Conservation (phyloP, 2,329 filamentous ascomycete genomes). For the Fusarium nygamai region DNA sequence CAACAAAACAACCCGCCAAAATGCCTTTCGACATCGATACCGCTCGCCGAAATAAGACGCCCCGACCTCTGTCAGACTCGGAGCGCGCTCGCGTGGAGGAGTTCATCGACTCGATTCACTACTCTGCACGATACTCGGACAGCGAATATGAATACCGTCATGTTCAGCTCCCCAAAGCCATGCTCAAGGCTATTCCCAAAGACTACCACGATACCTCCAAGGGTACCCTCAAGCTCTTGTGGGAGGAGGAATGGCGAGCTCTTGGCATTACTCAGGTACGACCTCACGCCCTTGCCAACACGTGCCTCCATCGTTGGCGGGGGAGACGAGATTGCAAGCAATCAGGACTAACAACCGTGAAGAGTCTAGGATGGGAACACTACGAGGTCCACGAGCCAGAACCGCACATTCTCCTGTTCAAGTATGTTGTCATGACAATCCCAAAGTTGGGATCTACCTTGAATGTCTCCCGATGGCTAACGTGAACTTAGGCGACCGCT, state of each 20-base stretch:
- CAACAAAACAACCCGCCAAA: constrained; percentile 11
- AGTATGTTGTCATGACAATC: constrained; percentile 70
- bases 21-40: constrained; percentile 73
- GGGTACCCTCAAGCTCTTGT: constrained; percentile 93
- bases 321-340: neutral
- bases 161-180: constrained; percentile 95
- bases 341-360: constrained; percentile 32
- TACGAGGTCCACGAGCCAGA: constrained; percentile 99
- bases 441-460: neutral
- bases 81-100: constrained; percentile 89
- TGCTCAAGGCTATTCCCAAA: constrained; percentile 96
- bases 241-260: constrained; percentile 98
- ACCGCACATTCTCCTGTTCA: constrained; percentile 98
- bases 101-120: constrained; percentile 93
- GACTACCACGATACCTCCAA: constrained; percentile 91
- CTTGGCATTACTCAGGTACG: constrained; percentile 95
- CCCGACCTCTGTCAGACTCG: constrained; percentile 79
- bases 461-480: neutral
- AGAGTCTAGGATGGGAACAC: constrained; percentile 99
- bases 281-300: neutral
- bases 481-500: constrained; percentile 74
- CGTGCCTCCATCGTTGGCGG: neutral
- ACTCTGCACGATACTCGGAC: constrained; percentile 95
- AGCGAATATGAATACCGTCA: constrained; percentile 96
- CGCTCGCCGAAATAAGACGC: constrained; percentile 85